Conservation (phyloP, 2,329 filamentous ascomycete genomes). For the Raffaelea albimanens region DNA sequence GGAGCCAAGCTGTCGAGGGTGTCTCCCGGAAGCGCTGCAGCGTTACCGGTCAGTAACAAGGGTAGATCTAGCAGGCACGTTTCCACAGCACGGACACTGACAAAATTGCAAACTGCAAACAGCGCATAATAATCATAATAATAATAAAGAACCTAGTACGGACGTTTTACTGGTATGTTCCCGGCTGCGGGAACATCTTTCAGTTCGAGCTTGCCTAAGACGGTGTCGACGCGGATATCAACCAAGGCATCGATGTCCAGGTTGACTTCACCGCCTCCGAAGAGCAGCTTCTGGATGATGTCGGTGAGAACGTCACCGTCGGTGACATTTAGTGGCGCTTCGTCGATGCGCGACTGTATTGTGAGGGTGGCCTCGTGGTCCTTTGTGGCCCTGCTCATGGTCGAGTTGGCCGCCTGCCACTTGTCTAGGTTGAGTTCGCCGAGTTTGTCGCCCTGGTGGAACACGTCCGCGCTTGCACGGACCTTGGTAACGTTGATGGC, state of each 20-base stretch:
- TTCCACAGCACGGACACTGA: too few species aligned
- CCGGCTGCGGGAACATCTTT: constrained; percentile 81
- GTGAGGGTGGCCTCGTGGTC: constrained; percentile 54
- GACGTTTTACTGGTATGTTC: constrained; percentile 86
- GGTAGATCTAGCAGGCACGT: neutral
- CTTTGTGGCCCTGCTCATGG: constrained; percentile 48
- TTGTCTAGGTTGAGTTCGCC: constrained; percentile 69
- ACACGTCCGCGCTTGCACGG: constrained; percentile 69
- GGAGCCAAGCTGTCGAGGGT: constrained; percentile 42
- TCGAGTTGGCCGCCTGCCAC: constrained; percentile 81
- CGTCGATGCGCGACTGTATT: constrained; percentile 65
- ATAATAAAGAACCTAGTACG: constrained; percentile 33
- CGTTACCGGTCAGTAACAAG: constrained; percentile 8
- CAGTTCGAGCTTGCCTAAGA: constrained; percentile 70
- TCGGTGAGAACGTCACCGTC: constrained; percentile 70
- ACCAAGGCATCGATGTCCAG: constrained; percentile 71
- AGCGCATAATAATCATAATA: too few species aligned
- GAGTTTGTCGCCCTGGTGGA: constrained; percentile 67
- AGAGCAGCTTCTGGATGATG: constrained; percentile 71
- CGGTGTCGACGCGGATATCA: constrained; percentile 73
- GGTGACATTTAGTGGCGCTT: constrained; percentile 76
- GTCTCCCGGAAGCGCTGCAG: constrained; percentile 48
- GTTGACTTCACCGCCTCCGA: constrained; percentile 59
- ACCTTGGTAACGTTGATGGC: constrained; percentile 69
- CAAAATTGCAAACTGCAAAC: too few species aligned